These are phyloP conservation scores for Globisporangium cystogenes DNA, from an alignment of 352 stramenopile genomes.

Conservation along the genomic window DNA sequence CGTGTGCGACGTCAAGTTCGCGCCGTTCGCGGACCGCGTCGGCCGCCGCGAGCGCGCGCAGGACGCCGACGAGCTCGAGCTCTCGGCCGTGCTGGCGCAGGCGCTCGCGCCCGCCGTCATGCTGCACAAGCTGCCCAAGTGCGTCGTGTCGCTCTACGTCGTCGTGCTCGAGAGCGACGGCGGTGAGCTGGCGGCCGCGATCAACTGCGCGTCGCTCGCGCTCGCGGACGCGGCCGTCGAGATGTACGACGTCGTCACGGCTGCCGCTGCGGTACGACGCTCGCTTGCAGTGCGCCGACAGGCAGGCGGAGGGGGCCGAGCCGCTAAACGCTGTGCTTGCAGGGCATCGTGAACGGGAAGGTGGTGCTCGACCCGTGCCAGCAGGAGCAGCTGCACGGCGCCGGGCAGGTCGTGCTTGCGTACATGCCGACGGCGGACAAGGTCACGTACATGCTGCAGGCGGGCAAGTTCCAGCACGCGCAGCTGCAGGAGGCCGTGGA, in stretches of 20 bases:
- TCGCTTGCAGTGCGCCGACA: too few species aligned
- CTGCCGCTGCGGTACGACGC: constrained; percentile 42
- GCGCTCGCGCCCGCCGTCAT: constrained; percentile 79
- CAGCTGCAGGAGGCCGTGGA: constrained; percentile 84
- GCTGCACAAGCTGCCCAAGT: constrained; percentile 87
- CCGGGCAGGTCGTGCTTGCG: constrained; percentile 67
- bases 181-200: constrained; percentile 70
- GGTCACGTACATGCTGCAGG: constrained; percentile 86
- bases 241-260: constrained; percentile 89
- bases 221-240: constrained; percentile 88
- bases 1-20: constrained; percentile 87
- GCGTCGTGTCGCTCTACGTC: constrained; percentile 85
- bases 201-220: constrained; percentile 85
- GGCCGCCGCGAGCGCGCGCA: constrained; percentile 65
- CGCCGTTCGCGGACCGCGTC: constrained; percentile 67
- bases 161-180: constrained; percentile 86
- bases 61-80: constrained; percentile 75
- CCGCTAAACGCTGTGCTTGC: background rate
- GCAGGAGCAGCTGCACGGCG: constrained; percentile 54
- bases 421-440: constrained; percentile 83
- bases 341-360: constrained; percentile 43
- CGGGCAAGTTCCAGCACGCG: constrained; percentile 67
- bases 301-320: too few species aligned
- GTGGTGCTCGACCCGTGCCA: constrained; percentile 71
- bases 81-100: constrained; percentile 70